Conservation (phyloP, 164 flowering plant species). For the Magnolia kwangsiensis region DNA sequence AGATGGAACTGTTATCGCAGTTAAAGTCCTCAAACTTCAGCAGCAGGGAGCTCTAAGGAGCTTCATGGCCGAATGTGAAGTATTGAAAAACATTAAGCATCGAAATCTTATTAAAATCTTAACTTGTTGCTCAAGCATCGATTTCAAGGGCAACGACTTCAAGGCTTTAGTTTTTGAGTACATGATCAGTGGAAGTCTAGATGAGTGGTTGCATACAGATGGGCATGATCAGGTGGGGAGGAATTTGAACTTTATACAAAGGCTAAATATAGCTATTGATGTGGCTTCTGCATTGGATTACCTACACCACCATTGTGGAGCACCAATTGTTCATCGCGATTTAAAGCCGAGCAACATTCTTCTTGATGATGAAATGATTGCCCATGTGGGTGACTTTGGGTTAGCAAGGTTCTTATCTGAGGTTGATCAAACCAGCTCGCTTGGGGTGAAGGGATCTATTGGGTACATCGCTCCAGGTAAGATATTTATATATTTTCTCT, state of each 20-base stretch:
- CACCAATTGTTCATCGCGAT: slow-evolving; percentile 31
- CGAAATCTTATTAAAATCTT: background rate
- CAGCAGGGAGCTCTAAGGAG: background rate
- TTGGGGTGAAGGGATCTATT: slow-evolving; percentile 27
- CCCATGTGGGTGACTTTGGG: slow-evolving; percentile 38
- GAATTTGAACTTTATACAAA: slow-evolving; percentile 19
- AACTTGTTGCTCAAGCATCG: background rate
- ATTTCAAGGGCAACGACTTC: slow-evolving; percentile 1
- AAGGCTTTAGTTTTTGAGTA: slow-evolving; percentile 24
- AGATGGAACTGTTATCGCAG: background rate
- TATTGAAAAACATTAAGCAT: background rate
- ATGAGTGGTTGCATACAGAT: slow-evolving; percentile 19
- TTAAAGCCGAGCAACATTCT: slow-evolving; percentile 36
- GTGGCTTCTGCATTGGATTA: slow-evolving; percentile 31
- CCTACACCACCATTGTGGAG: slow-evolving; percentile 24
- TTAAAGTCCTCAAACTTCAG: background rate
- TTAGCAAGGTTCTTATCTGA: slow-evolving; percentile 20
- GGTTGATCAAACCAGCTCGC: slow-evolving; percentile 14
- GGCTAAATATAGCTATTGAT: slow-evolving; percentile 30
- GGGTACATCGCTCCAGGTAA: slow-evolving; percentile 13
- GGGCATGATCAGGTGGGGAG: background rate
- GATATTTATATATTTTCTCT: background rate
- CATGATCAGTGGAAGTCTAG: slow-evolving; percentile 31
- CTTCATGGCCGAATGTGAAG: background rate
- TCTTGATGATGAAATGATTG: slow-evolving; percentile 28